Percentiles rank a stretch among this genome's conserved stretches.
phyloP scores from a whole-genome alignment of 2,329 filamentous ascomycete species.

The Sclerotinia subarctica region DNA sequence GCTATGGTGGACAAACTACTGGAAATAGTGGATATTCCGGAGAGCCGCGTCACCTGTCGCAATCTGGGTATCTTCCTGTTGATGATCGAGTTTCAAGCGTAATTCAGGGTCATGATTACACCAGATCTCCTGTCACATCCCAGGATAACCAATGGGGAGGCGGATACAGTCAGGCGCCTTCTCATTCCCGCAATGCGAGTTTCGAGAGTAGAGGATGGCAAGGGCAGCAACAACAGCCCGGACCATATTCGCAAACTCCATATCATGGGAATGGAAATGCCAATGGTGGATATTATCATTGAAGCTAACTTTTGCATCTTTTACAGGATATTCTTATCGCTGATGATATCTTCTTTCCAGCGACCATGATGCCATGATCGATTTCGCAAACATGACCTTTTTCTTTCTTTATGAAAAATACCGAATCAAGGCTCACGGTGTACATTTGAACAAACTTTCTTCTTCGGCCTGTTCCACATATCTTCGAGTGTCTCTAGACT shows the following conservation, averaged over 20 bases:
- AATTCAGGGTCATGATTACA: conserved; percentile 21
- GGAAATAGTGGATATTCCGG: conserved; percentile 15
- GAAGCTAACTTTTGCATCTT: conserved; percentile 20
- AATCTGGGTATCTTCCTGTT: conserved; percentile 12
- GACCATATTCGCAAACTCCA: conserved; percentile 7
- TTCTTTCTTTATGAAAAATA: not conserved
- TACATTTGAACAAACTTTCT: conserved; percentile 11
- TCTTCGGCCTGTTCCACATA: not conserved
- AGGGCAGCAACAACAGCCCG: conserved; percentile 17
- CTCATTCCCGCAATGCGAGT: conserved; percentile 14
- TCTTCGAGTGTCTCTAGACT: not conserved
- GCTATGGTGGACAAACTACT: not conserved
- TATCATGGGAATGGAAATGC: conserved; percentile 13
- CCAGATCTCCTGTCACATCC: conserved; percentile 13
- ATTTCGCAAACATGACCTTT: not conserved
- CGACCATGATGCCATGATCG: not conserved
- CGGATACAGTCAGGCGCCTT: conserved; percentile 11
- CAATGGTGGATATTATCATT: conserved; percentile 23
- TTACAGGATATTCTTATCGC: conserved; percentile 22
- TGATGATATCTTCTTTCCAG: conserved; percentile 16
- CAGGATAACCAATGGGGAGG: conserved; percentile 16
- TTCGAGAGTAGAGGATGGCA: conserved; percentile 20
- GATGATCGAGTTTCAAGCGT: conserved; percentile 23
- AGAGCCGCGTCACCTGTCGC: not conserved
- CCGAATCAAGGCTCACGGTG: not conserved